phyloP scores from a whole-genome alignment of 352 stramenopile genomes.

The Peronospora farinosa region DNA sequence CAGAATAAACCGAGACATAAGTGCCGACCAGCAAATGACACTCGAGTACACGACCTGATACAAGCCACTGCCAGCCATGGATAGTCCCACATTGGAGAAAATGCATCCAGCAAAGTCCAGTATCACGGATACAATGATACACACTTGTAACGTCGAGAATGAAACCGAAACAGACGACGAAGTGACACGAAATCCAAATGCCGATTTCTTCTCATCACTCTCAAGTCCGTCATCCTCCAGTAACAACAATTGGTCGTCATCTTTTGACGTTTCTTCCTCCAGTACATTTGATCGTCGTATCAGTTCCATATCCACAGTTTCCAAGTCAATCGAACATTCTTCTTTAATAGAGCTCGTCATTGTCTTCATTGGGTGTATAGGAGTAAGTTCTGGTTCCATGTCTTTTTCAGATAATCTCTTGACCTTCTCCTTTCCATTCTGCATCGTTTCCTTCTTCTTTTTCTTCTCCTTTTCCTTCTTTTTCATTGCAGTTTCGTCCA shows the following conservation, averaged over 20 bases:
- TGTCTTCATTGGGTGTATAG: constrained; percentile 8
- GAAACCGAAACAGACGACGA: constrained; percentile 35
- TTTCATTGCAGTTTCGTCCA: constrained; percentile 1
- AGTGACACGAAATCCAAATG: constrained; percentile 16
- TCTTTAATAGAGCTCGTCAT: constrained; percentile 4
- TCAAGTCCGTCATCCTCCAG: constrained; percentile 9
- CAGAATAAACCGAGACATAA: constrained; percentile 71
- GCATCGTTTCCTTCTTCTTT: neutral
- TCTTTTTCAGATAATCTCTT: constrained; percentile 16
- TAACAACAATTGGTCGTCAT: constrained; percentile 1
- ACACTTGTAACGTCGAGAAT: constrained; percentile 53
- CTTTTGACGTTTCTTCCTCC: constrained; percentile 13
- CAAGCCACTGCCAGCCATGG: constrained; percentile 74
- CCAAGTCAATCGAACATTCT: constrained; percentile 10
- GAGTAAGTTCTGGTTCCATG: constrained; percentile 28
- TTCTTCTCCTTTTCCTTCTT: constrained; percentile 6
- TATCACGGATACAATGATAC: constrained; percentile 59
- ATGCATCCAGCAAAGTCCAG: constrained; percentile 81
- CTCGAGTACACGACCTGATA: constrained; percentile 84
- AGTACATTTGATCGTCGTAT: constrained; percentile 31
- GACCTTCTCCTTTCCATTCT: constrained; percentile 1
- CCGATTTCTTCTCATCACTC: constrained; percentile 20
- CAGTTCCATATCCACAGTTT: constrained; percentile 37
- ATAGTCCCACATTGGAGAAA: constrained; percentile 77
- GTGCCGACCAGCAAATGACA: constrained; percentile 82